phyloP scores from a whole-genome alignment of 1,139 yeast genomes.

The Lodderomyces margitis region DNA sequence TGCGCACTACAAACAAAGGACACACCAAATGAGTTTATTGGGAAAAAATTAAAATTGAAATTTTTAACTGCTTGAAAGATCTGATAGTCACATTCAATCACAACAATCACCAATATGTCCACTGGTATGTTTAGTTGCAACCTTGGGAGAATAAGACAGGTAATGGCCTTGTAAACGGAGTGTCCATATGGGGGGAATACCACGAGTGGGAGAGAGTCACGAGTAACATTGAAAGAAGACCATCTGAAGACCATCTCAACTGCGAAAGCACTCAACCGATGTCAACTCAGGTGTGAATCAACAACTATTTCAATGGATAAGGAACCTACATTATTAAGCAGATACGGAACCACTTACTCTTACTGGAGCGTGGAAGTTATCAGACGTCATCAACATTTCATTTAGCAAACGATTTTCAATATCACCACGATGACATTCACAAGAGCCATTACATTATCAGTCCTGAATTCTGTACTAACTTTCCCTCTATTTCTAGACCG shows the following conservation, averaged over 20 bases:
- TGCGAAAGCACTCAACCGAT: too few relatives aligned
- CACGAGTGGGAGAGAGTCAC: neutral
- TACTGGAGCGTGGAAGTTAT: too few relatives aligned
- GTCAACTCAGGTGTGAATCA: too few relatives aligned
- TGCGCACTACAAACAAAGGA: constrained; percentile 1
- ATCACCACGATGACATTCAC: too few relatives aligned
- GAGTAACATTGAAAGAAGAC: neutral
- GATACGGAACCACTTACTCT: too few relatives aligned
- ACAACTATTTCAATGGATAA: too few relatives aligned
- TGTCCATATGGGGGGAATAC: neutral
- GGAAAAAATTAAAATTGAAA: constrained; percentile 3
- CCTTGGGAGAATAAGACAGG: neutral
- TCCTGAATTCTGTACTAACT: constrained; percentile 9
- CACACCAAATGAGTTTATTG: too few relatives aligned
- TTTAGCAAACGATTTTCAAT: too few relatives aligned
- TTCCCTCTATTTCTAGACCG: constrained; percentile 12
- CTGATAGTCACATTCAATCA: neutral
- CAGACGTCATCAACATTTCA: too few relatives aligned
- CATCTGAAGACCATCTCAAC: too few relatives aligned
- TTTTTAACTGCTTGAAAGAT: constrained; percentile 1
- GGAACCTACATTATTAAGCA: too few relatives aligned
- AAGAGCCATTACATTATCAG: too few relatives aligned
- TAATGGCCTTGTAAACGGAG: neutral
- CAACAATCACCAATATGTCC: constrained; percentile 24
- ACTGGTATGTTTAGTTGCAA: constrained; percentile 27